Evolutionary conservation across 495 filamentous ascomycete species (phyloP).

Genomic region (Penicillium crystallinum): DNA sequence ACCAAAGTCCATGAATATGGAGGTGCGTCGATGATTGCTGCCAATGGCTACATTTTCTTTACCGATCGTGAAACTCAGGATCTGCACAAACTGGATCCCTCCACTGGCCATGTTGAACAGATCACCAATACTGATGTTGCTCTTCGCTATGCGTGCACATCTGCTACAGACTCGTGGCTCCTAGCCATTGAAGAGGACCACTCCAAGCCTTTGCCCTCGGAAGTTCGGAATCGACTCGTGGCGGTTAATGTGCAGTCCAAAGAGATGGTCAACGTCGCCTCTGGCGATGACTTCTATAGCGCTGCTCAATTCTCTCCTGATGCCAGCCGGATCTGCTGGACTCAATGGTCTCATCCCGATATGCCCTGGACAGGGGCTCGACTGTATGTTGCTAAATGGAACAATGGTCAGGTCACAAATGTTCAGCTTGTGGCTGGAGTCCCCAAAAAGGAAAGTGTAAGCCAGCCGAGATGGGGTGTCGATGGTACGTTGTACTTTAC

Average conservation of each 20-base stretch:
- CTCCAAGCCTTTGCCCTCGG: constrained; percentile 7
- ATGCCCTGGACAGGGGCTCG: constrained; percentile 35
- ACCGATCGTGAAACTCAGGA: constrained; percentile 27
- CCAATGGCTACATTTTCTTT: constrained; percentile 31
- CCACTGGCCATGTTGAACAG: constrained; percentile 16
- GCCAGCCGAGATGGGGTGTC: constrained; percentile 33
- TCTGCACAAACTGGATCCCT: constrained; percentile 26
- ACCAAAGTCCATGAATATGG: constrained; percentile 41
- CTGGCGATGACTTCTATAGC: constrained; percentile 39
- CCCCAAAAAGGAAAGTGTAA: constrained; percentile 15
- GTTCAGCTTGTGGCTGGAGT: constrained; percentile 17
- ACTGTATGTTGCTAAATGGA: constrained; percentile 30
- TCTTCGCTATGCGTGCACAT: constrained; percentile 21
- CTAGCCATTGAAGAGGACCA: constrained; percentile 40
- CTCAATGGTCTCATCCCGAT: constrained; percentile 39
- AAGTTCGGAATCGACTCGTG: constrained; percentile 32
- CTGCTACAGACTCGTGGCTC: constrained; percentile 19
- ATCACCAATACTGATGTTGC: constrained; percentile 7
- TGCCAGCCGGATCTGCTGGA: constrained; percentile 32
- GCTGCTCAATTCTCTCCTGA: constrained; percentile 36
- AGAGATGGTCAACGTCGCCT: constrained; percentile 17
- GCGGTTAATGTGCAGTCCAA: constrained; percentile 25
- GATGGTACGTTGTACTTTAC: constrained; percentile 34
- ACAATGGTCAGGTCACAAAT: constrained; percentile 7
- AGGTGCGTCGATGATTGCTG: constrained; percentile 26